phyloP scores from a whole-genome alignment of 352 stramenopile genomes.

The Globisporangium iwayamae region DNA sequence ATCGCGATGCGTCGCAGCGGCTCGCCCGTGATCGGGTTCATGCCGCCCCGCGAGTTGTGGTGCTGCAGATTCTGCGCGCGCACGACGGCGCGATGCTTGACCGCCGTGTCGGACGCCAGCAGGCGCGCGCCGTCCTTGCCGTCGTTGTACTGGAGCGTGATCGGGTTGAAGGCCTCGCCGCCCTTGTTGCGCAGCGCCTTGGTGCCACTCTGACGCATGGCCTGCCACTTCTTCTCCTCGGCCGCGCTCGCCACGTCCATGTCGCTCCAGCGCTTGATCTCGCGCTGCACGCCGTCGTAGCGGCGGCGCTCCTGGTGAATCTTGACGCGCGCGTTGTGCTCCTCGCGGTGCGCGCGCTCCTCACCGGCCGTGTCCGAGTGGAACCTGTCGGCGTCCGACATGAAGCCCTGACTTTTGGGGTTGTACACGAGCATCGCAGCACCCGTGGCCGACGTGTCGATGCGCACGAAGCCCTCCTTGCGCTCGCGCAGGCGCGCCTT shows the following conservation, averaged over 20 bases:
- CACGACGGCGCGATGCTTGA: constrained; percentile 74
- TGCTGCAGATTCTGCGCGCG: constrained; percentile 80
- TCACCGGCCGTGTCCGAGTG: constrained; percentile 88
- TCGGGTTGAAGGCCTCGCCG: constrained; percentile 82
- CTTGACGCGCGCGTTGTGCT: constrained; percentile 40
- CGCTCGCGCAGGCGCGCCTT: constrained; percentile 64
- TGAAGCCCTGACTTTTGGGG: constrained; percentile 61
- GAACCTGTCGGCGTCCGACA: constrained; percentile 86
- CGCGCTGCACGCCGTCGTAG: constrained; percentile 54
- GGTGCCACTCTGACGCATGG: constrained; percentile 54
- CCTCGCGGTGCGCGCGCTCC: constrained; percentile 61
- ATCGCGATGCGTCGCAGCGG: constrained; percentile 41
- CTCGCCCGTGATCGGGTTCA: constrained; percentile 87
- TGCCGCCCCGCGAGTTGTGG: constrained; percentile 71
- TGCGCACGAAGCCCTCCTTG: constrained; percentile 63
- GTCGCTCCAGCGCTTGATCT: constrained; percentile 81
- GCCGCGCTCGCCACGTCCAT: constrained; percentile 63
- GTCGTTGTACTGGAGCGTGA: constrained; percentile 88
- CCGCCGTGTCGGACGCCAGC: constrained; percentile 52
- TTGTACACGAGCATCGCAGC: constrained; percentile 71
- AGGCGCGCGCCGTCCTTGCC: constrained; percentile 75
- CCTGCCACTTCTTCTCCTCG: constrained; percentile 69
- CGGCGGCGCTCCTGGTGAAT: constrained; percentile 66
- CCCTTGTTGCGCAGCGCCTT: constrained; percentile 87
- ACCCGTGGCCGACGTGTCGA: constrained; percentile 64